These are phyloP conservation scores for Hypoxylon rubiginosum DNA, from an alignment of 2,329 filamentous ascomycete genomes.

Conservation along the genomic window DNA sequence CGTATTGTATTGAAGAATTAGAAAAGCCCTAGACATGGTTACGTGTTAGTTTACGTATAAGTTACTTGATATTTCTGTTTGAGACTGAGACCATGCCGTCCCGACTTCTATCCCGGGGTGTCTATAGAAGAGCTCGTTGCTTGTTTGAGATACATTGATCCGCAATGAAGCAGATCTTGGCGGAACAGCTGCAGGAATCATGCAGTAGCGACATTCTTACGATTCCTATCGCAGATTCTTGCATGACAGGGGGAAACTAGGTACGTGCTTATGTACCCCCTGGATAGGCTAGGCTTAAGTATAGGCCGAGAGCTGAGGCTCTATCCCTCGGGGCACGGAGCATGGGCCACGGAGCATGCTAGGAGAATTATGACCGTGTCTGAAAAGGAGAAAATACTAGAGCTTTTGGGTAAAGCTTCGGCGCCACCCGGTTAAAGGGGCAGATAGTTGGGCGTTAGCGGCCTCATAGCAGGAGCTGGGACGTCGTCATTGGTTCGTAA, in stretches of 20 bases:
- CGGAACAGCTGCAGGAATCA: slow-evolving; percentile 29
- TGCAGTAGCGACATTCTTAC: slow-evolving; percentile 29
- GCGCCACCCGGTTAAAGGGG: slow-evolving; percentile 39
- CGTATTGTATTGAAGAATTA: slow-evolving; percentile 23
- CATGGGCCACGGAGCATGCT: not conserved
- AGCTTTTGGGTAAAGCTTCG: slow-evolving; percentile 32
- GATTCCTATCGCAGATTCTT: slow-evolving; percentile 29
- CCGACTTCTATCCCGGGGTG: slow-evolving; percentile 27
- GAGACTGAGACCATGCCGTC: slow-evolving; percentile 35
- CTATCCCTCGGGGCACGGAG: slow-evolving; percentile 24
- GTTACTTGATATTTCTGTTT: slow-evolving; percentile 39
- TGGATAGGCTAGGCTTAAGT: slow-evolving; percentile 7
- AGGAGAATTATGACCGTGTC: slow-evolving; percentile 7
- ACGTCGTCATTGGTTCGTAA: slow-evolving; percentile 31
- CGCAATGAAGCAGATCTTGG: slow-evolving; percentile 31
- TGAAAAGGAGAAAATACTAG: slow-evolving; percentile 8
- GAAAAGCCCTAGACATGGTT: slow-evolving; percentile 22
- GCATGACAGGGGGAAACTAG: slow-evolving; percentile 20
- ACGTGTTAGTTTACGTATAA: slow-evolving; percentile 43
- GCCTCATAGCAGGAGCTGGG: not conserved
- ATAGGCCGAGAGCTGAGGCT: slow-evolving; percentile 33
- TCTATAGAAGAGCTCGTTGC: slow-evolving; percentile 21
- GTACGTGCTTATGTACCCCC: slow-evolving; percentile 1
- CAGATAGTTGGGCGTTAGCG: slow-evolving; percentile 5
- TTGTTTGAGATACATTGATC: slow-evolving; percentile 40